Evolutionary conservation across 2,329 filamentous ascomycete species (phyloP).

Genomic region (Coniochaeta sp.): DNA sequence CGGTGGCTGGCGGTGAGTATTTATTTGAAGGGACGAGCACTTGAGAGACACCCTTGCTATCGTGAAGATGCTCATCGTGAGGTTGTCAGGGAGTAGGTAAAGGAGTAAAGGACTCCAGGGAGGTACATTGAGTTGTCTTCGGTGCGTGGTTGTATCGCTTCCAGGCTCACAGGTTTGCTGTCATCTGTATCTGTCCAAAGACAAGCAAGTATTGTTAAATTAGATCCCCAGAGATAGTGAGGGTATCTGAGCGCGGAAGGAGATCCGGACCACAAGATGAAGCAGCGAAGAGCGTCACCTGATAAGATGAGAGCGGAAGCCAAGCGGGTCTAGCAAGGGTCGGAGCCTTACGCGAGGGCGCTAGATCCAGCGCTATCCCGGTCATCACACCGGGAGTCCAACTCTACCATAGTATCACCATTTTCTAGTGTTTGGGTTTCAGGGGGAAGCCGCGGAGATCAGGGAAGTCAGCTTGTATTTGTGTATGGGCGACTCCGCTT

Average conservation of each 20-base stretch:
- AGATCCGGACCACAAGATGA: background rate
- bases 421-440: background rate
- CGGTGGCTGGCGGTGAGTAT: too few species aligned
- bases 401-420: background rate
- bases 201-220: too few species aligned
- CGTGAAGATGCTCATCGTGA: too few species aligned
- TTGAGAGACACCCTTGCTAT: too few species aligned
- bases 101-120: too few species aligned
- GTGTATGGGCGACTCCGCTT: background rate
- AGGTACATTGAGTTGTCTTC: too few species aligned
- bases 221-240: too few species aligned
- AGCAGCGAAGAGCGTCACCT: background rate
- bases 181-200: too few species aligned
- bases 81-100: too few species aligned
- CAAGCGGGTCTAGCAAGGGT: background rate
- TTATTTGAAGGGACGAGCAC: too few species aligned
- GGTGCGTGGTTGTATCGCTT: too few species aligned
- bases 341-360: background rate
- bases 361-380: background rate
- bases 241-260: background rate
- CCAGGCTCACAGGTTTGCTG: too few species aligned
- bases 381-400: background rate
- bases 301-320: constrained; percentile 2
- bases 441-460: background rate
- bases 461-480: background rate